Evolutionary conservation across 306 rosid species (phyloP).

Genomic region (Datisca glomerata): DNA sequence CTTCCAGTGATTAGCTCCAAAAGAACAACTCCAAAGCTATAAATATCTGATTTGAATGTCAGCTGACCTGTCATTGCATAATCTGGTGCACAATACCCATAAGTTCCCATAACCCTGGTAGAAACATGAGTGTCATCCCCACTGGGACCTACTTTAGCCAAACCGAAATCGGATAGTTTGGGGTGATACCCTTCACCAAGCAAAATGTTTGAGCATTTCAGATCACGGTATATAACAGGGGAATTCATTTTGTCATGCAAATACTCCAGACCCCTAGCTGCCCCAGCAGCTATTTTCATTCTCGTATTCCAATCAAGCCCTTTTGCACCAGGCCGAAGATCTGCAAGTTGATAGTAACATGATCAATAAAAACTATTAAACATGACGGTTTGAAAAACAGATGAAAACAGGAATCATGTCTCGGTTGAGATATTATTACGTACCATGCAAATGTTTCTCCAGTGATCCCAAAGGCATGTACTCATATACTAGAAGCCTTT

Average conservation of each 20-base stretch:
- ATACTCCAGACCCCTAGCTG: slow-evolving; percentile 62
- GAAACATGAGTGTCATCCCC: slow-evolving; percentile 52
- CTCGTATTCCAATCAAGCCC: slow-evolving; percentile 55
- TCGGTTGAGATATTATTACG: not conserved
- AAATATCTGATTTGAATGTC: slow-evolving; percentile 53
- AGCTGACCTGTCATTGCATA: slow-evolving; percentile 52
- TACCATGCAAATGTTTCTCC: slow-evolving; percentile 60
- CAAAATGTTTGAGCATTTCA: slow-evolving; percentile 51
- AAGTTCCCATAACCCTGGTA: slow-evolving; percentile 71
- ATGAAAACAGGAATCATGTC: too few species aligned
- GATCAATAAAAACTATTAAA: too few species aligned
- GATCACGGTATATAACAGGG: slow-evolving; percentile 57
- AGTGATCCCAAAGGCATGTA: slow-evolving; percentile 55
- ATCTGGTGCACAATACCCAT: slow-evolving; percentile 76
- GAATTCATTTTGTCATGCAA: slow-evolving; percentile 47
- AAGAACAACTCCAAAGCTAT: slow-evolving; percentile 61
- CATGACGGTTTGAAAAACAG: too few species aligned
- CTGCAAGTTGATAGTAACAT: slow-evolving; percentile 19
- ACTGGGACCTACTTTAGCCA: slow-evolving; percentile 58
- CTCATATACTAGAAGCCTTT: slow-evolving; percentile 68
- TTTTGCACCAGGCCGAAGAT: slow-evolving; percentile 19
- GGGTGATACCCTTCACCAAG: slow-evolving; percentile 36
- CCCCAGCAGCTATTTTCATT: slow-evolving; percentile 58
- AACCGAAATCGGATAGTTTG: slow-evolving; percentile 70
- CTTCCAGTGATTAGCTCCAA: slow-evolving; percentile 58